Base-by-base conservation (phyloP, 345 rosid genomes). In the Noccaea bulbosa region DNA sequence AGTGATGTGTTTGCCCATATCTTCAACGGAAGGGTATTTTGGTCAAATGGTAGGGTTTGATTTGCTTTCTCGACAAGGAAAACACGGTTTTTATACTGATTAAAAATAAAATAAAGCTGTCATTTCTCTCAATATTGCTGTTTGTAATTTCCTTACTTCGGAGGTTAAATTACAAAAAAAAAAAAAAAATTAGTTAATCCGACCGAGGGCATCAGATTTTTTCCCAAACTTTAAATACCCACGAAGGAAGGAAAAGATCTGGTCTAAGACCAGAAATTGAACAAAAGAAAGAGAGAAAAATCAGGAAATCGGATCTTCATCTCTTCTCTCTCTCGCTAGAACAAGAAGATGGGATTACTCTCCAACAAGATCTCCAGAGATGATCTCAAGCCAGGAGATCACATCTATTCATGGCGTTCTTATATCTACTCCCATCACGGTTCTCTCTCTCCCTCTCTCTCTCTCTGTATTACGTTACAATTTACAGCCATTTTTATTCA, bases 401-500 rank as follows among this genome's bases (percentile, higher is more conserved):
- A 91, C 74, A 85, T 91, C 60, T 90, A 88, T 66, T 84, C 94
- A 3, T 90, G 94, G 92, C 80, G 94, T 57, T 67, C 59, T 67
- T 90, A 84, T 74, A n/a, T 82, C 40, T 90, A 90, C 48, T 75
- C 88, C 27, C 96, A 90, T 64, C 96, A 90, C 75, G 93, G 93
- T 44, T 71, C 70, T 43, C 14, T 41, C 16, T 63, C 37, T 6
- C 12, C 14, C 20, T 47, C 67, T 24, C 35, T 51, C 0, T 3
- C 44, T 62, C 14, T 24, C 1, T 4, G 7, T 62, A 4, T 5
- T 22, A 9, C 17, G 8, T n/a, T 20, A 48, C 49, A 33, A 17
- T 43, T 43, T 40, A 10, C 44, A 44, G 27, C 30, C 30, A 27
- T 1, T 33, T 33, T 33, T 1, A 33, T 5, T 33, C 35, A 33